Percentiles rank a stretch among this genome's conserved stretches.
Evolutionary conservation across 306 rosid genomes (phyloP).

Genomic region (Ormosia emarginata): DNA sequence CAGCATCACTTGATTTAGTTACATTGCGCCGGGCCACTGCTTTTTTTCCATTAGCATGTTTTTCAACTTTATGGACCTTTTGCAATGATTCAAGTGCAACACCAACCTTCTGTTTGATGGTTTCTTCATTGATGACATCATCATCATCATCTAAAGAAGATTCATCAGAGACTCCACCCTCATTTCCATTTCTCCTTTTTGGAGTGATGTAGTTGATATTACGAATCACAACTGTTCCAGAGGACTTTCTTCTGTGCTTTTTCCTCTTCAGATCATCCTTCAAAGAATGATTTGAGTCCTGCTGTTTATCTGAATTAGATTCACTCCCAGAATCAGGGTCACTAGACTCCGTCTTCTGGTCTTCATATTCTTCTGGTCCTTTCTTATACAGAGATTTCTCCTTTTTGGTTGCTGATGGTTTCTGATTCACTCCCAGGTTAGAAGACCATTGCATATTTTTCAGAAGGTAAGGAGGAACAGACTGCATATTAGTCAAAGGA

Average conservation of each 20-base stretch:
- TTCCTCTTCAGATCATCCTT: constrained; percentile 38
- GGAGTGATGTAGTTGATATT: constrained; percentile 71
- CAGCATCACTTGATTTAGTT: constrained; percentile 23
- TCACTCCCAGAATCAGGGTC: constrained; percentile 41
- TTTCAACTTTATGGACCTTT: constrained; percentile 40
- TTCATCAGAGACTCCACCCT: constrained; percentile 44
- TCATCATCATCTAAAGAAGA: constrained; percentile 42
- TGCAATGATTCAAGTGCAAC: constrained; percentile 45
- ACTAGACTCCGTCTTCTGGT: constrained; percentile 40
- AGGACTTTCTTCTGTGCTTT: constrained; percentile 44
- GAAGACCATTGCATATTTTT: constrained; percentile 60
- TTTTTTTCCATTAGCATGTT: constrained; percentile 25
- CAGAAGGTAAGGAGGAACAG: constrained; percentile 47
- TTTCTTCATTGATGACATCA: constrained; percentile 28
- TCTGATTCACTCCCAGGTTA: constrained; percentile 37
- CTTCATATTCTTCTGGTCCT: constrained; percentile 36
- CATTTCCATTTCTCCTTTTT: constrained; percentile 55
- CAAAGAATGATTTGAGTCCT: constrained; percentile 34
- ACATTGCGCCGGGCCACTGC: not conserved
- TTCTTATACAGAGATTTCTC: constrained; percentile 37
- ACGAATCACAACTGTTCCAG: constrained; percentile 62
- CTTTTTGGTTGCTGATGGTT: constrained; percentile 36
- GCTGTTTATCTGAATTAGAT: constrained; percentile 39
- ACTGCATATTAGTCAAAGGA: constrained; percentile 44
- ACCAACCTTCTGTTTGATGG: constrained; percentile 36